Evolutionary conservation across 331 rosid genomes (phyloP).

Genomic region (Malus hybrid): DNA sequence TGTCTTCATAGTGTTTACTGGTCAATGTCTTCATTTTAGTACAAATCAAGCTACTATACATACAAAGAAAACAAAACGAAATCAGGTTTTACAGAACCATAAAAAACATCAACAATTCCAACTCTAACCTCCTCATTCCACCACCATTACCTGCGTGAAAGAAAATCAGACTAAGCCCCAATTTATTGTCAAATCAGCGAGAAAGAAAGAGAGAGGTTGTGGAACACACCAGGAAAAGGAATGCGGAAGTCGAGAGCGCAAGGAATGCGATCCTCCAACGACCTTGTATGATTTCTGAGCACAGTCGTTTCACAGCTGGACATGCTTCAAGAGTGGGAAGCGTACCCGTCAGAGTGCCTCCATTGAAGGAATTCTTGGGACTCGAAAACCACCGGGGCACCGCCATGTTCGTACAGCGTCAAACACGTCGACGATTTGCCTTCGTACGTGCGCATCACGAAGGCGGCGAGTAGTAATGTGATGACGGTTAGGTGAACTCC

Average conservation of each 20-base stretch:
- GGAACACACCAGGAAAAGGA: constrained; percentile 58
- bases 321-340: constrained; percentile 31
- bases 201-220: not conserved
- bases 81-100: constrained; percentile 25
- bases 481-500: too few relatives aligned
- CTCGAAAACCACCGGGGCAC: constrained; percentile 89
- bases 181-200: not conserved
- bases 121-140: constrained; percentile 27
- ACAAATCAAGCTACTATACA: too few relatives aligned
- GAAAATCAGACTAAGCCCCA: constrained; percentile 7
- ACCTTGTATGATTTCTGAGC: constrained; percentile 66
- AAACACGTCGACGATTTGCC: constrained; percentile 84
- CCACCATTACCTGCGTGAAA: constrained; percentile 23
- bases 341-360: constrained; percentile 53
- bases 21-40: too few relatives aligned
- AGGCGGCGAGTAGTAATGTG: constrained; percentile 11
- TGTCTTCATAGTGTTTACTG: too few relatives aligned
- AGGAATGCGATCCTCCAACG: constrained; percentile 80
- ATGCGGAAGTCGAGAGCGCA: constrained; percentile 75
- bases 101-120: constrained; percentile 76
- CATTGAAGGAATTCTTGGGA: constrained; percentile 95
- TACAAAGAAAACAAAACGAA: too few relatives aligned
- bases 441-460: constrained; percentile 15
- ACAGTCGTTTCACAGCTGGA: constrained; percentile 52
- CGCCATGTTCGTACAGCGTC: constrained; percentile 71